Evolutionary conservation across 208 protist species (phyloP).

Genomic region (Acanthamoeba castellanii): DNA sequence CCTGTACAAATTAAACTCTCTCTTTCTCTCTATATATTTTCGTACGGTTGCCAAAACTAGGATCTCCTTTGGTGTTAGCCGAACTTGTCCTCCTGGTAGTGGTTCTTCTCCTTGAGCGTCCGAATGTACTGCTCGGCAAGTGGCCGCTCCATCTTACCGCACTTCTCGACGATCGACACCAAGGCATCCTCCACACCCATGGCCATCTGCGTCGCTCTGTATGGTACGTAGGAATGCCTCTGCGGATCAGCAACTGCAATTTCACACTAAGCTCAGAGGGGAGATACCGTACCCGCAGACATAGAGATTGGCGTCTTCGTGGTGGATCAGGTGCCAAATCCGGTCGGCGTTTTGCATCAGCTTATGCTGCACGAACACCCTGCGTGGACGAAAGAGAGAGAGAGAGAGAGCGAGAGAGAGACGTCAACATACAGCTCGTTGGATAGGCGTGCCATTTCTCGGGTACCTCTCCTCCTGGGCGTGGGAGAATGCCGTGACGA

Average conservation of each 20-base stretch:
- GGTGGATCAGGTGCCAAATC: constrained; percentile 20
- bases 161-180: constrained; percentile 3
- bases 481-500: constrained; percentile 43
- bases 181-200: constrained; percentile 4
- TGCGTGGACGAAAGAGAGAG: not conserved
- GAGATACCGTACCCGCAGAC: constrained; percentile 9
- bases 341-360: not conserved
- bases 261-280: not conserved
- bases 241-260: not conserved
- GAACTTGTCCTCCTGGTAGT: constrained; percentile 68
- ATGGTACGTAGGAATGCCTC: not conserved
- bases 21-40: no score
- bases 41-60: no score
- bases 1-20: not conserved
- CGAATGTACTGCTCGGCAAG: constrained; percentile 48
- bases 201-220: constrained; percentile 26
- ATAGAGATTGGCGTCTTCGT: constrained; percentile 43
- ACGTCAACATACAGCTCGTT: not conserved
- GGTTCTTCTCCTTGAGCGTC: constrained; percentile 56
- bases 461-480: not conserved
- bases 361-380: constrained; percentile 49
- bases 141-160: constrained; percentile 8
- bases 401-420: not conserved
- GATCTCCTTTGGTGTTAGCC: not conserved
- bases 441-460: not conserved